phyloP scores from a whole-genome alignment of 2,329 filamentous ascomycete genomes.

The Aureobasidium uvarum region DNA sequence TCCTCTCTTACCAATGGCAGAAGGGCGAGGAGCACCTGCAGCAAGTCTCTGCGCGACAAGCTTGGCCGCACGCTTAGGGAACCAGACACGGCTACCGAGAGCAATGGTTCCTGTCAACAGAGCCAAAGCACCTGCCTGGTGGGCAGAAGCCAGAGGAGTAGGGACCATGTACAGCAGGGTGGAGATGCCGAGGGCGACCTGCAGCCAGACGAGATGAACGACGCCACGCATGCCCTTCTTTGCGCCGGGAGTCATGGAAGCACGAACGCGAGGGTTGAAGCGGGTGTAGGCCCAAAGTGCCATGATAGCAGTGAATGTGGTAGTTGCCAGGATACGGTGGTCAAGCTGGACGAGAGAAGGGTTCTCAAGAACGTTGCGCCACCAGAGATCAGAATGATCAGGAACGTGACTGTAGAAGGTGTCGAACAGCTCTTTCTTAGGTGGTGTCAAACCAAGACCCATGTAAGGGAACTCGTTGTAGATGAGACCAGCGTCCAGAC shows the following conservation, averaged over 20 bases:
- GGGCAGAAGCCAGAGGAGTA: conserved; percentile 78
- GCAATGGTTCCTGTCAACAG: conserved; percentile 79
- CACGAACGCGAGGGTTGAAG: conserved; percentile 63
- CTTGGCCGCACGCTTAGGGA: conserved; percentile 54
- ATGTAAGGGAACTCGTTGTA: conserved; percentile 99
- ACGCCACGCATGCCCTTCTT: conserved; percentile 75
- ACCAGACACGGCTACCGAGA: conserved; percentile 72
- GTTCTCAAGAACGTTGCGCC: conserved; percentile 98
- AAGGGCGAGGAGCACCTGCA: conserved; percentile 26
- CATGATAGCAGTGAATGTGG: conserved; percentile 79
- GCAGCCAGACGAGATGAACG: conserved; percentile 76
- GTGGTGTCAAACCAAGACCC: conserved; percentile 79
- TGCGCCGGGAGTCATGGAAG: conserved; percentile 55
- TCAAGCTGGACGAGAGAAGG: conserved; percentile 93
- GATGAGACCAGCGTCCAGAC: conserved; percentile 92
- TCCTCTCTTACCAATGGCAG: conserved; percentile 27
- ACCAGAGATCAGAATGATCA: conserved; percentile 82
- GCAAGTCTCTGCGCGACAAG: conserved; percentile 34
- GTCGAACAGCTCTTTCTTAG: conserved; percentile 78
- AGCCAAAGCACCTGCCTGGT: conserved; percentile 87
- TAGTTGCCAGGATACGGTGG: conserved; percentile 86
- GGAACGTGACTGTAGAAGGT: conserved; percentile 77
- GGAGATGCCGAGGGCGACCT: conserved; percentile 82
- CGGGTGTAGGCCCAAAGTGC: conserved; percentile 78
- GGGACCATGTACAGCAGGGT: conserved; percentile 95